Percentiles rank a stretch among this genome's conserved stretches.
phyloP scores from a whole-genome alignment of 371 early-diverging fungal species.

The Saksenaea oblongispora region DNA sequence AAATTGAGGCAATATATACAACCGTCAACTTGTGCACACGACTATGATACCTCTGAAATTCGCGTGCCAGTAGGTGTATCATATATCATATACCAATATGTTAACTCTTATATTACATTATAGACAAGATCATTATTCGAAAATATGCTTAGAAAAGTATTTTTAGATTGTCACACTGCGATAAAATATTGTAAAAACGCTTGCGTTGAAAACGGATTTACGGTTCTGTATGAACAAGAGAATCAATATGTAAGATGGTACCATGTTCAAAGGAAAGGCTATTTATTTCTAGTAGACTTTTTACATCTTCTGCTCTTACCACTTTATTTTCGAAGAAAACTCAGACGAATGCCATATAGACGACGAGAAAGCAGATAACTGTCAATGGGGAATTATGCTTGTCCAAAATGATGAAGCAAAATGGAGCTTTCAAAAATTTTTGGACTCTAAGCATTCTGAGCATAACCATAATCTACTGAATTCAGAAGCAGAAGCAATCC shows the following conservation, averaged over 20 bases:
- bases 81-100: neutral
- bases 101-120: neutral
- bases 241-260: too few species aligned
- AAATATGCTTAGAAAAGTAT: neutral
- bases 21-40: neutral
- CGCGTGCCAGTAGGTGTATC: neutral
- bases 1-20: neutral
- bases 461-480: neutral
- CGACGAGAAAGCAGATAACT: neutral
- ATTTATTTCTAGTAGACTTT: neutral
- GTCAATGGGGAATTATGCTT: conserved; percentile 1
- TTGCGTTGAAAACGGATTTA: neutral
- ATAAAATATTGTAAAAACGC: neutral
- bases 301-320: neutral
- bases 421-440: neutral
- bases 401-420: neutral
- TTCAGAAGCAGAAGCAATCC: neutral
- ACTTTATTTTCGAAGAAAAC: neutral
- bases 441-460: neutral
- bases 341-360: neutral
- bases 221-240: too few species aligned
- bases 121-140: neutral
- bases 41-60: neutral
- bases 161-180: neutral
- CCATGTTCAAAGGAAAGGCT: neutral